Conservation (phyloP, 805 yeast species). For the Candida fluviatilis region DNA sequence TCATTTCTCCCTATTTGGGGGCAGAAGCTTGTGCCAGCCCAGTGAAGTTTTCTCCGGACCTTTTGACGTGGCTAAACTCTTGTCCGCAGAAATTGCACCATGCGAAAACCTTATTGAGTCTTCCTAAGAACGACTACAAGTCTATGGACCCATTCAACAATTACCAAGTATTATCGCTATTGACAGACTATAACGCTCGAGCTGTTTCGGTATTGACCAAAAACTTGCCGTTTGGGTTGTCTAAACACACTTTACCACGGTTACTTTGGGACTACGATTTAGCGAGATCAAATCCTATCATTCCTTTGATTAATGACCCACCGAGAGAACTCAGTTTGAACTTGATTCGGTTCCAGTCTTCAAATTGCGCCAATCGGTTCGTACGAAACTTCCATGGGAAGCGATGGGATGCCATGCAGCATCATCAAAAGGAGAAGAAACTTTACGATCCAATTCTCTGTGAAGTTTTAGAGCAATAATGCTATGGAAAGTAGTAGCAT, state of each 20-base stretch:
- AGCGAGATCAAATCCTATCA: slow-evolving; percentile 16
- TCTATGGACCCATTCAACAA: slow-evolving; percentile 5
- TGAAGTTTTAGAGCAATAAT: slow-evolving; percentile 21
- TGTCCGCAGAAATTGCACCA: slow-evolving; percentile 10
- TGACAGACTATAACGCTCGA: slow-evolving; percentile 16
- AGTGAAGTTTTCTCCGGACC: not conserved
- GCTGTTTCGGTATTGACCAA: slow-evolving; percentile 33
- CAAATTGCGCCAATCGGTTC: slow-evolving; percentile 46
- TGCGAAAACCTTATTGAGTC: not conserved
- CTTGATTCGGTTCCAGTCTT: slow-evolving; percentile 43
- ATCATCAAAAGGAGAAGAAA: slow-evolving; percentile 20
- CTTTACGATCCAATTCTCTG: slow-evolving; percentile 36
- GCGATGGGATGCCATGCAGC: slow-evolving; percentile 26
- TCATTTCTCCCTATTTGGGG: slow-evolving; percentile 25
- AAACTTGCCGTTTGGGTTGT: slow-evolving; percentile 45
- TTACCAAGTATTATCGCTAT: slow-evolving; percentile 11
- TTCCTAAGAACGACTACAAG: slow-evolving; percentile 1
- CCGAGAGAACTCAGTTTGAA: slow-evolving; percentile 20
- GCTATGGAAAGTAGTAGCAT: too few relatives aligned
- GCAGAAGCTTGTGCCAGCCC: slow-evolving; percentile 3
- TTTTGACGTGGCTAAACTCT: not conserved
- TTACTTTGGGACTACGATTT: slow-evolving; percentile 50
- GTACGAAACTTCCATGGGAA: slow-evolving; percentile 52
- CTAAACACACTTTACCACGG: slow-evolving; percentile 30
- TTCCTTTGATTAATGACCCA: slow-evolving; percentile 22